Conservation (phyloP, 2,329 filamentous ascomycete species). For the Colletotrichum musae region DNA sequence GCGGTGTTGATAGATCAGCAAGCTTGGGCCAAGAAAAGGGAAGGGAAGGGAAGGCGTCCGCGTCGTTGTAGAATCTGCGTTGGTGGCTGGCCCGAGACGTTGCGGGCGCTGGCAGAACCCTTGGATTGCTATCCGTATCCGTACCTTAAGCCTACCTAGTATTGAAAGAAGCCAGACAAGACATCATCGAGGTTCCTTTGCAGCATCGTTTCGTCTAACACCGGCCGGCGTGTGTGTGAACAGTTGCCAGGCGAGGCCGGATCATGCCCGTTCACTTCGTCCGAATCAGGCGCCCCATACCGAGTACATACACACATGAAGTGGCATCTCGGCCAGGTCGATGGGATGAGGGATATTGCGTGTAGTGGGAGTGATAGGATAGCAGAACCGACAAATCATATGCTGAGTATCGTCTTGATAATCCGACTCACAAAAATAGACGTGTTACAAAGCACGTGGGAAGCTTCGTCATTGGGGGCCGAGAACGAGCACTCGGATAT, state of each 20-base stretch:
- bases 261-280: background rate
- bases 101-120: constrained; percentile 2
- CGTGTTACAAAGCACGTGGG: constrained; percentile 40
- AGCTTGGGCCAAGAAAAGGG: background rate
- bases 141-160: too few relatives aligned
- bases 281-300: background rate
- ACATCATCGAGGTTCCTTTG: too few relatives aligned
- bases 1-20: constrained; percentile 16
- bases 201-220: too few relatives aligned
- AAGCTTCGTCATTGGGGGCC: constrained; percentile 37
- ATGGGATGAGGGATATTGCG: constrained; percentile 2
- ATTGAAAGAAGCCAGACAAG: too few relatives aligned
- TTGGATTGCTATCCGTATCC: background rate
- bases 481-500: constrained; percentile 14
- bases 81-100: background rate
- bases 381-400: constrained; percentile 16
- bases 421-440: constrained; percentile 36
- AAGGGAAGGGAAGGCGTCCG: too few relatives aligned
- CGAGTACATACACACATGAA: constrained; percentile 1
- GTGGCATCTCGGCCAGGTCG: background rate
- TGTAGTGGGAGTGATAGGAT: constrained; percentile 2
- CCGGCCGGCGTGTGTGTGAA: background rate
- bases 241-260: background rate
- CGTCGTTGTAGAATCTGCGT: background rate
- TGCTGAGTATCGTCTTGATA: constrained; percentile 27